Conservation (phyloP, 192 early-diverging fungal species). For the Podila verticillata region DNA sequence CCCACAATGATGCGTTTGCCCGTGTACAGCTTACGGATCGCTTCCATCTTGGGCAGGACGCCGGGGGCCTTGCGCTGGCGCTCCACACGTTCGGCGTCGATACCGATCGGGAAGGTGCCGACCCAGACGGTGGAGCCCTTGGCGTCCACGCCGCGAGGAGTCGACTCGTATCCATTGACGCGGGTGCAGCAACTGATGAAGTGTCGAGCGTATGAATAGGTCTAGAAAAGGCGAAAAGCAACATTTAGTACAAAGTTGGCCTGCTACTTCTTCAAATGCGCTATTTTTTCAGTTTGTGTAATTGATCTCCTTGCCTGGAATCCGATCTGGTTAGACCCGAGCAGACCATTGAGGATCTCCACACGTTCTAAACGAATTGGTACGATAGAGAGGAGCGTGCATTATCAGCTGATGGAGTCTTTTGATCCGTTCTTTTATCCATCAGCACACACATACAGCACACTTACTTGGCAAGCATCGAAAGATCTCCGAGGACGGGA, state of each 20-base stretch:
- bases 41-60: conserved; percentile 82
- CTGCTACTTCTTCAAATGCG: no score
- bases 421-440: neutral
- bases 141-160: conserved; percentile 92
- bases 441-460: neutral
- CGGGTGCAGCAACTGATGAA: conserved; percentile 94
- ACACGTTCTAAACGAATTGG: conserved; percentile 63
- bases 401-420: neutral
- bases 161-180: conserved; percentile 91
- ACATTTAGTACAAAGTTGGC: neutral
- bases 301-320: conserved; percentile 72
- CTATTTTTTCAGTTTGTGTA: no score
- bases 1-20: conserved; percentile 96
- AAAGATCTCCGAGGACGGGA: conserved; percentile 96
- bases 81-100: conserved; percentile 83
- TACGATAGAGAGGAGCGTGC: neutral
- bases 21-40: conserved; percentile 83
- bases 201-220: conserved; percentile 94
- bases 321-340: conserved; percentile 93
- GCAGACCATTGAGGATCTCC: conserved; percentile 85
- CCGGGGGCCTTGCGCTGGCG: conserved; percentile 65
- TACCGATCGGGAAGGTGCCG: conserved; percentile 97
- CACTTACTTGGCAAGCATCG: conserved; percentile 82
- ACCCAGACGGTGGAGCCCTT: conserved; percentile 80
- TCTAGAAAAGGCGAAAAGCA: conserved; percentile 47